Percentiles rank a stretch among this genome's conserved stretches.
Evolutionary conservation across 192 early-diverging fungal genomes (phyloP).

Genomic region (Coemansia sp.): DNA sequence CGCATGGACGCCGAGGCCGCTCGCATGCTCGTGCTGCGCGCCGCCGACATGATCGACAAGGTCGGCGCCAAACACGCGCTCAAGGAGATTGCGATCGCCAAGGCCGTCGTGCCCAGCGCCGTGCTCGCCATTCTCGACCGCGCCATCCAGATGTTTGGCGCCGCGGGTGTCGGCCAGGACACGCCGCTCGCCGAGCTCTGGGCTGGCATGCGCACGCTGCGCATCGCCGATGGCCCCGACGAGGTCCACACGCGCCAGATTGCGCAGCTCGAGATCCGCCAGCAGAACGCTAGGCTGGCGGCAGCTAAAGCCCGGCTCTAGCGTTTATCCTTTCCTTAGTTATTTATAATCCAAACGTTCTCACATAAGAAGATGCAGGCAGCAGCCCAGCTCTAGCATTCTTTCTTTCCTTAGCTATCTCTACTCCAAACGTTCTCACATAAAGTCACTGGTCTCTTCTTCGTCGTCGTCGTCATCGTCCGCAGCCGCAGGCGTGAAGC

Average conservation of each 20-base stretch:
- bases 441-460: not conserved
- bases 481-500: not conserved
- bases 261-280: conserved; percentile 69
- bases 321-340: too few species aligned
- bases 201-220: conserved; percentile 75
- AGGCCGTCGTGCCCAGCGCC: conserved; percentile 85
- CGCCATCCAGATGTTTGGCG: conserved; percentile 93
- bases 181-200: conserved; percentile 81
- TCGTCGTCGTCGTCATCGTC: not conserved
- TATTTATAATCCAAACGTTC: too few species aligned
- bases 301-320: too few species aligned
- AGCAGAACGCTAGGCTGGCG: conserved; percentile 32
- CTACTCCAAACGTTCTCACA: too few species aligned
- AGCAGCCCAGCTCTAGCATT: too few species aligned
- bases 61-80: conserved; percentile 83
- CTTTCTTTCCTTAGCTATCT: too few species aligned
- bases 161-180: conserved; percentile 86
- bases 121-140: conserved; percentile 77
- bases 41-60: conserved; percentile 90
- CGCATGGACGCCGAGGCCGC: conserved; percentile 92
- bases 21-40: conserved; percentile 88
- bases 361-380: too few species aligned
- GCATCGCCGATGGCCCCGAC: conserved; percentile 94
- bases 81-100: conserved; percentile 97
- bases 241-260: conserved; percentile 89